Percentiles rank a stretch among this genome's conserved stretches.
These are phyloP conservation scores for Anisodus tanguticus DNA, from an alignment of 257 asterid species.

Conservation along the genomic window DNA sequence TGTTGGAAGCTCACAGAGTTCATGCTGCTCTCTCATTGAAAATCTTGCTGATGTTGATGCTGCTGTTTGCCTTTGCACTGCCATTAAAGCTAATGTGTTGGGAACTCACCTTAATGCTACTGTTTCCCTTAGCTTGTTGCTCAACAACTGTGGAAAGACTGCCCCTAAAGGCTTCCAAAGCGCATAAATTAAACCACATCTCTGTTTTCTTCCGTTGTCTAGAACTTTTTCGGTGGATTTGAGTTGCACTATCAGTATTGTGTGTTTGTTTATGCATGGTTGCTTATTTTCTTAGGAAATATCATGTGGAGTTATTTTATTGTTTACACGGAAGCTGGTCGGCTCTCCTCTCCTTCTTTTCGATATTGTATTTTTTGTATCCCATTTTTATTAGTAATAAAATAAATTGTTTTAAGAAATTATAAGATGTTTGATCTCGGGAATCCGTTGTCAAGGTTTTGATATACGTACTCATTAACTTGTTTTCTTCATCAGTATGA, in stretches of 20 bases:
- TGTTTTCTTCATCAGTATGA: not conserved
- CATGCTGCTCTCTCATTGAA: constrained; percentile 33
- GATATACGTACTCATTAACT: too few relatives aligned
- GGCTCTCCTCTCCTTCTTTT: not conserved
- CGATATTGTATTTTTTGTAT: not conserved
- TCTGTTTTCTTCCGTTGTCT: not conserved
- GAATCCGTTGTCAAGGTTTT: not conserved
- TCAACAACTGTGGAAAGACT: constrained; percentile 35
- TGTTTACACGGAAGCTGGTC: not conserved
- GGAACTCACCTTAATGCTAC: constrained; percentile 31
- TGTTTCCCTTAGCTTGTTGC: constrained; percentile 32
- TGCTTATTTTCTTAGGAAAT: not conserved
- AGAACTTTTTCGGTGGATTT: not conserved
- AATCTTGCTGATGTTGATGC: constrained; percentile 39
- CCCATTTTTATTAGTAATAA: not conserved
- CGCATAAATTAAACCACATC: not conserved
- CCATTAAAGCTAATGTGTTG: constrained; percentile 34
- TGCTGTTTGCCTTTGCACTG: constrained; percentile 46
- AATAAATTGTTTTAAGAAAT: not conserved
- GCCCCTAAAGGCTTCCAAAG: constrained; percentile 30
- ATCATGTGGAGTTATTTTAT: not conserved
- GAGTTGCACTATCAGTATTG: not conserved
- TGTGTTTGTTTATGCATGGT: not conserved
- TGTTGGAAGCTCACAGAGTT: constrained; percentile 31
- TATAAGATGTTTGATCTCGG: not conserved